Conservation (phyloP, 2,329 filamentous ascomycete species). For the Zymoseptoria passerinii region DNA sequence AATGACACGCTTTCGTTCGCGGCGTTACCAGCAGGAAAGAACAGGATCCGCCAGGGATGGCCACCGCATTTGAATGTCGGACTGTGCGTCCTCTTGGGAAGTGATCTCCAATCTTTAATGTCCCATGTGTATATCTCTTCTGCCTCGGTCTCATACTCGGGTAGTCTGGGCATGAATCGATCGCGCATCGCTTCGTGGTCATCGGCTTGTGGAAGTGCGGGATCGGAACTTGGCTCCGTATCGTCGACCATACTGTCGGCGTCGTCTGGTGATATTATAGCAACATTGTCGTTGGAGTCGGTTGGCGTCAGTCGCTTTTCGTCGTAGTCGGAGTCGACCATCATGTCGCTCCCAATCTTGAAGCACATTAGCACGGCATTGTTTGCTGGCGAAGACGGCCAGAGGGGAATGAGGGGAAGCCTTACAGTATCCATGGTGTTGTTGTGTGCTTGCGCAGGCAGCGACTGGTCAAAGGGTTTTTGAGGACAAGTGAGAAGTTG, state of each 20-base stretch:
- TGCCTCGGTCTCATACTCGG: slow-evolving; percentile 71
- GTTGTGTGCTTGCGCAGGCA: slow-evolving; percentile 11
- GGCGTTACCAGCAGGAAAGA: slow-evolving; percentile 93
- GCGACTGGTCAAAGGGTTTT: not conserved
- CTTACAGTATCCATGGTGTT: slow-evolving; percentile 11
- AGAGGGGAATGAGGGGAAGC: not conserved
- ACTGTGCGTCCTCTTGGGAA: slow-evolving; percentile 75
- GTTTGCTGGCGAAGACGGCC: not conserved
- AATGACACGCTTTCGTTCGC: slow-evolving; percentile 80
- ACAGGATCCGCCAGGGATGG: slow-evolving; percentile 86
- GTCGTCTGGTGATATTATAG: slow-evolving; percentile 53
- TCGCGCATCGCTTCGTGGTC: slow-evolving; percentile 77
- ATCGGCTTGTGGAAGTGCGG: slow-evolving; percentile 45
- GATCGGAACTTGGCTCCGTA: slow-evolving; percentile 34
- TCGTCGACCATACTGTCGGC: slow-evolving; percentile 48
- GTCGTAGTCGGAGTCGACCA: slow-evolving; percentile 55
- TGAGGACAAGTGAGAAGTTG: not conserved
- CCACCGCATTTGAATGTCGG: slow-evolving; percentile 80
- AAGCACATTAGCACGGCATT: not conserved
- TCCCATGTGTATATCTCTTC: slow-evolving; percentile 78
- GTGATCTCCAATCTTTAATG: slow-evolving; percentile 69
- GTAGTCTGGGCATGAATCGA: slow-evolving; percentile 63
- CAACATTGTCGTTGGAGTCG: slow-evolving; percentile 37
- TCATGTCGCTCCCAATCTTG: slow-evolving; percentile 54
- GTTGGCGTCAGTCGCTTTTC: slow-evolving; percentile 45